Evolutionary conservation across 441 rosid genomes (phyloP), one percentile per base, ranked within the genome.

Genomic region (Syzygium syzygioides): DNA sequence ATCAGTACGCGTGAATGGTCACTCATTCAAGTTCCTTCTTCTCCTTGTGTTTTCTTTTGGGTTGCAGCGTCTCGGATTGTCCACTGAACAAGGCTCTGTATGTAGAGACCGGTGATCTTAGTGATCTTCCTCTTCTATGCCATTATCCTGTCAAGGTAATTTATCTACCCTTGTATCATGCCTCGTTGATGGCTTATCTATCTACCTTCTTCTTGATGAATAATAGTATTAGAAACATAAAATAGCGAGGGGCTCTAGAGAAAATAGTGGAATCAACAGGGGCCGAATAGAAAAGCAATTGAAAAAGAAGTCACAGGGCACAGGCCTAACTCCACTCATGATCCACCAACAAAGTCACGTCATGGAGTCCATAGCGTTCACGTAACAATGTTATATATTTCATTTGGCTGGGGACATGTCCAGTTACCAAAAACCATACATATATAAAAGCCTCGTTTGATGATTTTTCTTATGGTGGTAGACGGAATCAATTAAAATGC

Each of bases 71-170:
- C 15, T 56, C 89, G 9, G 37, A 79, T 79, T 95, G 96, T 92
- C 94, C 90, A 17, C 15, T 85, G 2, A 93, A 64, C 2, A 89
- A 89, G 79, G 86, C 85, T 76, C 62, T 85, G 7, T 95, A 95
- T 56, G 8, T 90, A 28, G 93, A 95, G 86, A 95, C 98, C 0
- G 98, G 98, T 55, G 98, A 95, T 88, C 79, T 90, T 2, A 92
- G 94, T 84, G 4, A 60, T 32, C 94, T 95, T 64, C 98, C 98
- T 45, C 95, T 95, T 1, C 96, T 95, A 45, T 95, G 98, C 91
- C 96, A 95, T 87, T 95, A 95, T 91, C 98, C 98, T 55, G 96
- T 95, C 15, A 95, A 95, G 98, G 98, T 95, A 92, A 28, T 25
- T 60, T 12, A 6, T 41, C 50, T 41, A 37, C 48, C 52, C 7